These are phyloP conservation scores for Cucurbita pepo DNA, from an alignment of 306 rosid species.

Conservation along the genomic window DNA sequence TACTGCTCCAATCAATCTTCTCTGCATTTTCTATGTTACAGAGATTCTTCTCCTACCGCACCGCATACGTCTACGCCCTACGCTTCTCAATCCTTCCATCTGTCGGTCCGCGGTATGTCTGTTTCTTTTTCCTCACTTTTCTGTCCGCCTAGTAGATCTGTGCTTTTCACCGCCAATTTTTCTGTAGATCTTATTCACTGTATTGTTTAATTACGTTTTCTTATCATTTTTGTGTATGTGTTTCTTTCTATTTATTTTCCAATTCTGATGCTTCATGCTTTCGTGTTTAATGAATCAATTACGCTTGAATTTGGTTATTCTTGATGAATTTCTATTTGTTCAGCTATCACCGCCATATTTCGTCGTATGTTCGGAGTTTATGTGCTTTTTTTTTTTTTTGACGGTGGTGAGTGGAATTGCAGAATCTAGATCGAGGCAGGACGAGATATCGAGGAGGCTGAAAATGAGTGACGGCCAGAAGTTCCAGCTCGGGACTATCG, in stretches of 20 bases:
- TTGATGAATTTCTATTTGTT: neutral
- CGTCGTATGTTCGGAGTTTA: neutral
- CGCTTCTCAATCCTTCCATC: neutral
- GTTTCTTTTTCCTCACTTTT: neutral
- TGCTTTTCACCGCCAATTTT: neutral
- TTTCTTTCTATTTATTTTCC: neutral
- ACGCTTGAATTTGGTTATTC: neutral
- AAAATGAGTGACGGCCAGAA: conserved; percentile 5
- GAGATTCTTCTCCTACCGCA: neutral
- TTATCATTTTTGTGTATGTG: neutral
- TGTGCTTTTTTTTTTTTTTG: neutral
- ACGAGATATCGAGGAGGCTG: neutral
- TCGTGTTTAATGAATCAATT: neutral
- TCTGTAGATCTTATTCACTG: neutral
- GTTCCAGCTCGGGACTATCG: conserved; percentile 26
- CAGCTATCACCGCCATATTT: neutral
- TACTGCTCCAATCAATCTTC: conserved; percentile 4
- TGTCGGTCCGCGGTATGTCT: neutral
- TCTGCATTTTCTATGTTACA: neutral
- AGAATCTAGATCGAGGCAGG: conserved; percentile 11
- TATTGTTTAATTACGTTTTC: neutral
- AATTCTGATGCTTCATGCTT: neutral
- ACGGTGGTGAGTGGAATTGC: conserved; percentile 2
- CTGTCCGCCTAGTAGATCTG: neutral
- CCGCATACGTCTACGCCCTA: neutral